A percentile compares a stretch with the other conserved stretches of the same genome.
These are phyloP conservation scores for Blastomyces percursus DNA, from an alignment of 2,329 filamentous ascomycete species.

Conservation along the genomic window DNA sequence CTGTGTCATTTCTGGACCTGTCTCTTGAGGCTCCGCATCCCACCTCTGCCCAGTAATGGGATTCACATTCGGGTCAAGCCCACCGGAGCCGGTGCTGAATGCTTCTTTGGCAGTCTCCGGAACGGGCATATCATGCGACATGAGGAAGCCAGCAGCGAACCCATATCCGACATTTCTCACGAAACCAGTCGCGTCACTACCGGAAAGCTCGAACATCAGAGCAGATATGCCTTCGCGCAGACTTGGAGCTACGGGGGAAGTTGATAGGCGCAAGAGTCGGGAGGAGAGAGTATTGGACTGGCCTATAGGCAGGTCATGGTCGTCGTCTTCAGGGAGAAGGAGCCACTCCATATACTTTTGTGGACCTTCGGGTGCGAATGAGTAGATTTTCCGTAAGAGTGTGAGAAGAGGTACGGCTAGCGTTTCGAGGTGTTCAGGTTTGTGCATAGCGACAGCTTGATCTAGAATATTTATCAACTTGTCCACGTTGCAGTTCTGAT, in stretches of 20 bases:
- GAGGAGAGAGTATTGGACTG: conserved; percentile 62
- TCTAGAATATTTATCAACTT: conserved; percentile 62
- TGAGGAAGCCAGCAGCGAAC: conserved; percentile 80
- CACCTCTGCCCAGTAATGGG: conserved; percentile 78
- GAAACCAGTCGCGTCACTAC: conserved; percentile 65
- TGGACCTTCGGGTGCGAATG: conserved; percentile 52
- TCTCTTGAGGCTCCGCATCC: conserved; percentile 51
- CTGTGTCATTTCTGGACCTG: conserved; percentile 65
- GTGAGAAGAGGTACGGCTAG: conserved; percentile 62
- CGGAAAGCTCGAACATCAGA: conserved; percentile 78
- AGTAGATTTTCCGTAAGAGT: conserved; percentile 59
- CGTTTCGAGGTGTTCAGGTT: conserved; percentile 59
- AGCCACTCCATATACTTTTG: conserved; percentile 52
- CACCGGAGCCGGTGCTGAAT: conserved; percentile 29
- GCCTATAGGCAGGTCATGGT: conserved; percentile 68
- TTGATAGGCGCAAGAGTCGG: conserved; percentile 65
- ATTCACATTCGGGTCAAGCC: conserved; percentile 48
- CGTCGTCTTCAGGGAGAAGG: conserved; percentile 65
- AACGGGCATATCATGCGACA: conserved; percentile 69
- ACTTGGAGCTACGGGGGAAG: conserved; percentile 58
- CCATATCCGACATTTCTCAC: conserved; percentile 91
- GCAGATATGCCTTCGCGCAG: conserved; percentile 64
- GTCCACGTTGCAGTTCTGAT: conserved; percentile 49
- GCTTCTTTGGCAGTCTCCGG: conserved; percentile 55
- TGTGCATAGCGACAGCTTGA: conserved; percentile 52